Conservation (phyloP, 441 rosid genomes). For the Macaranga tanarius region DNA sequence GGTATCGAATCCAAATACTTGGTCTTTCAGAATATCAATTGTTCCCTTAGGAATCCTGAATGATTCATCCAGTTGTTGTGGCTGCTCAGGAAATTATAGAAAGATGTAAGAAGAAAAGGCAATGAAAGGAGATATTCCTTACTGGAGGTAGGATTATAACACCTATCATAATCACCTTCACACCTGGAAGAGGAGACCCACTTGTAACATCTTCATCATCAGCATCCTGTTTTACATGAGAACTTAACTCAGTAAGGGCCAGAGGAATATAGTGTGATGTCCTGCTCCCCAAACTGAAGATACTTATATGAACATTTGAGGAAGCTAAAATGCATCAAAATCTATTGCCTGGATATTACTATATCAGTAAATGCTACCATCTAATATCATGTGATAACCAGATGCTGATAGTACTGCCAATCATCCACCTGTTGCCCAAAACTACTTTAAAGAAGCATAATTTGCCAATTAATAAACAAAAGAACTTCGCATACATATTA, state of each 20-base stretch:
- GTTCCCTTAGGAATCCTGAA: slow-evolving; percentile 84
- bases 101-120: slow-evolving; percentile 24
- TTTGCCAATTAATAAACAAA: background rate
- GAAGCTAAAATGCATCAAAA: background rate
- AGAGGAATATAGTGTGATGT: slow-evolving; percentile 12
- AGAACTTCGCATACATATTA: background rate
- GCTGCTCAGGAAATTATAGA: slow-evolving; percentile 45
- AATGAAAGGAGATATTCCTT: slow-evolving; percentile 17
- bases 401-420: background rate
- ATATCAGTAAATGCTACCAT: slow-evolving; percentile 2
- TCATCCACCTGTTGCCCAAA: background rate
- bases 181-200: slow-evolving; percentile 95
- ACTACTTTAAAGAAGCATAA: background rate
- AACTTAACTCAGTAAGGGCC: slow-evolving; percentile 21
- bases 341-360: background rate
- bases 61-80: slow-evolving; percentile 70
- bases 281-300: slow-evolving; percentile 13
- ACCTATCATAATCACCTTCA: slow-evolving; percentile 68
- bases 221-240: slow-evolving; percentile 52
- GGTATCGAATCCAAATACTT: slow-evolving; percentile 94
- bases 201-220: slow-evolving; percentile 59
- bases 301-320: slow-evolving; percentile 3
- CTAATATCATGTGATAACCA: background rate
- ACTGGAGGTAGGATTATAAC: slow-evolving; percentile 23
- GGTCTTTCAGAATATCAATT: slow-evolving; percentile 78